Conservation (phyloP, 1,284 basidiomycete species). For the Golubevia pallescens region DNA sequence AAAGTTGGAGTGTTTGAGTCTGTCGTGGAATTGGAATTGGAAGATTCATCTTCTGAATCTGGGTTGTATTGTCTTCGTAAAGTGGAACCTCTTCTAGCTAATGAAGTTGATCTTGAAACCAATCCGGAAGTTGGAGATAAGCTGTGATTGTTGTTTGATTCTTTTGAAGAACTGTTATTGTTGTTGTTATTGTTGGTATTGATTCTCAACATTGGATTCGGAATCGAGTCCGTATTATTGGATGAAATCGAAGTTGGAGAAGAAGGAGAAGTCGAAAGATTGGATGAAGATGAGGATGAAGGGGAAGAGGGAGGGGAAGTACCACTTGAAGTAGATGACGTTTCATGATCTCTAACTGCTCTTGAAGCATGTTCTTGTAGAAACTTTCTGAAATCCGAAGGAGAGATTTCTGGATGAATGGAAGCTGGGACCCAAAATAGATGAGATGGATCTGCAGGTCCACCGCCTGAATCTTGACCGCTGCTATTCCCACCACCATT, state of each 20-base stretch:
- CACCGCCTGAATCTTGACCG: neutral
- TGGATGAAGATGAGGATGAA: neutral
- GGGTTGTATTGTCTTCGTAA: slow-evolving; percentile 52
- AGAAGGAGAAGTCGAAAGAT: neutral
- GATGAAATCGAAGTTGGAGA: neutral
- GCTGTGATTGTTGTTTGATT: too few relatives aligned
- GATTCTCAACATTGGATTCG: too few relatives aligned
- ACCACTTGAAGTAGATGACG: neutral
- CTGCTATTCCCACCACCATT: slow-evolving; percentile 2
- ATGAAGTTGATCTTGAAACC: slow-evolving; percentile 37
- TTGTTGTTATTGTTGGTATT: too few relatives aligned
- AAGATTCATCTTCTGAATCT: slow-evolving; percentile 2
- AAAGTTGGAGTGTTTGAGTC: too few relatives aligned
- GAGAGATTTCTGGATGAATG: slow-evolving; percentile 59
- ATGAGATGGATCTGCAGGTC: slow-evolving; percentile 40
- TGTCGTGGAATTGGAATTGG: slow-evolving; percentile 26
- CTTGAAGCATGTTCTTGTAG: slow-evolving; percentile 57
- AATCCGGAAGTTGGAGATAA: slow-evolving; percentile 10
- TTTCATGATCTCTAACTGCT: slow-evolving; percentile 23
- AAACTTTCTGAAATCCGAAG: slow-evolving; percentile 55
- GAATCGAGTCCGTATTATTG: neutral
- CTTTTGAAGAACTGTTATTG: too few relatives aligned
- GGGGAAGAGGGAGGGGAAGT: slow-evolving; percentile 1
- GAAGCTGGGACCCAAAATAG: slow-evolving; percentile 60
- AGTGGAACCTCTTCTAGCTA: slow-evolving; percentile 49